Evolutionary conservation across 2,329 filamentous ascomycete species (phyloP).

Genomic region (Zymoseptoria tritici): DNA sequence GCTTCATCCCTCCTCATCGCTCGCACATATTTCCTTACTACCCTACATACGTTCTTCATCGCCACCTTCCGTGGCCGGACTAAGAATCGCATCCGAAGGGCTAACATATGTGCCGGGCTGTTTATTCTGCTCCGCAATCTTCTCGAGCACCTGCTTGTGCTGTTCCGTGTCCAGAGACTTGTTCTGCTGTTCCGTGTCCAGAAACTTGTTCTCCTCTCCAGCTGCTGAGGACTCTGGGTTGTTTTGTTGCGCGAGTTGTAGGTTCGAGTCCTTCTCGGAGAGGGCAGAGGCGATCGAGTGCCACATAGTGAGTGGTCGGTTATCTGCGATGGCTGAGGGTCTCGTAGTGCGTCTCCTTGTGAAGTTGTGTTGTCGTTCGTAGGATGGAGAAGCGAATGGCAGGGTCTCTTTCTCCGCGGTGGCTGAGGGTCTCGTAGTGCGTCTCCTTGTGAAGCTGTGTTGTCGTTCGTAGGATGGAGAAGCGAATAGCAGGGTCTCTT

Average conservation of each 20-base stretch:
- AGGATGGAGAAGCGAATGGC: too few relatives aligned
- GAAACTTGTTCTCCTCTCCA: slow-evolving; percentile 10
- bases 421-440: too few relatives aligned
- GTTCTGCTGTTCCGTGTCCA: too few relatives aligned
- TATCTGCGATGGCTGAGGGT: not conserved
- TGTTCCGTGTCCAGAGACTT: slow-evolving; percentile 15
- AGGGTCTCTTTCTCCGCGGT: too few relatives aligned
- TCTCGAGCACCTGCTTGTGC: slow-evolving; percentile 10
- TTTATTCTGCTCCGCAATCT: slow-evolving; percentile 10
- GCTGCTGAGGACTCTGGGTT: slow-evolving; percentile 4
- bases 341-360: too few relatives aligned
- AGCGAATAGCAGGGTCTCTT: too few relatives aligned
- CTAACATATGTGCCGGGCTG: slow-evolving; percentile 58
- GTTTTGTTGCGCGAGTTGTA: slow-evolving; percentile 14
- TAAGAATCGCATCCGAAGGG: slow-evolving; percentile 84
- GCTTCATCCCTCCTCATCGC: too few relatives aligned
- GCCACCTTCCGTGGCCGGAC: slow-evolving; percentile 49
- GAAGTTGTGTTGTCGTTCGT: too few relatives aligned
- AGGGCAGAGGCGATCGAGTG: slow-evolving; percentile 18
- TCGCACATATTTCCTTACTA: too few relatives aligned
- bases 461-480: too few relatives aligned
- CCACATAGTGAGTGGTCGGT: slow-evolving; percentile 2
- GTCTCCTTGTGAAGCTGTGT: too few relatives aligned
- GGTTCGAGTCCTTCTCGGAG: slow-evolving; percentile 19
- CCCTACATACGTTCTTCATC: too few relatives aligned